Evolutionary conservation across 148 eudicot genomes (phyloP).

Genomic region (Cornus suecica): DNA sequence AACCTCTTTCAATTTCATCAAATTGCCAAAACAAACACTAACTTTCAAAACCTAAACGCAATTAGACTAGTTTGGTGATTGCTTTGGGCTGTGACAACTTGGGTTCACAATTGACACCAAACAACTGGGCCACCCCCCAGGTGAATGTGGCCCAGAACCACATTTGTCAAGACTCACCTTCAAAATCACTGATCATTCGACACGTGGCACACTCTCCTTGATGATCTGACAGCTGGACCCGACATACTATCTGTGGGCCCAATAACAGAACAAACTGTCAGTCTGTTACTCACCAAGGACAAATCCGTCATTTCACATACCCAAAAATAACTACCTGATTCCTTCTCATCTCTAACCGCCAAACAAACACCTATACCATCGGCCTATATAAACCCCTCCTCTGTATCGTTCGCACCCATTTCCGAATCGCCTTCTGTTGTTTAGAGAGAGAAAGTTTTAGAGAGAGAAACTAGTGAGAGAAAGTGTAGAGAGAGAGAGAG

Average conservation of each 20-base stretch:
- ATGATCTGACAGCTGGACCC: not conserved
- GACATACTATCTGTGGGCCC: not conserved
- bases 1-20: no score
- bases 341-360: conserved; percentile 6
- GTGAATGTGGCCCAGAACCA: no score
- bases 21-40: no score
- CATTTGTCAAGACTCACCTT: not conserved
- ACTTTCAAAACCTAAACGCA: no score
- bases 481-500: conserved; percentile 9
- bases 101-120: no score
- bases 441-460: not conserved
- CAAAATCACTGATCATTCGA: not conserved
- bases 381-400: not conserved
- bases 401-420: not conserved
- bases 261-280: not conserved
- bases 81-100: no score
- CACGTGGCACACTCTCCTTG: not conserved
- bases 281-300: not conserved
- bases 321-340: conserved; percentile 1
- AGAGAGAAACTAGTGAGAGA: not conserved
- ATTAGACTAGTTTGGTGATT: no score
- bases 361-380: not conserved
- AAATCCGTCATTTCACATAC: not conserved
- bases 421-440: not conserved
- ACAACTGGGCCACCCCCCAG: no score